phyloP scores from a whole-genome alignment of 179 eudicot genomes.

The Nepenthes alata region DNA sequence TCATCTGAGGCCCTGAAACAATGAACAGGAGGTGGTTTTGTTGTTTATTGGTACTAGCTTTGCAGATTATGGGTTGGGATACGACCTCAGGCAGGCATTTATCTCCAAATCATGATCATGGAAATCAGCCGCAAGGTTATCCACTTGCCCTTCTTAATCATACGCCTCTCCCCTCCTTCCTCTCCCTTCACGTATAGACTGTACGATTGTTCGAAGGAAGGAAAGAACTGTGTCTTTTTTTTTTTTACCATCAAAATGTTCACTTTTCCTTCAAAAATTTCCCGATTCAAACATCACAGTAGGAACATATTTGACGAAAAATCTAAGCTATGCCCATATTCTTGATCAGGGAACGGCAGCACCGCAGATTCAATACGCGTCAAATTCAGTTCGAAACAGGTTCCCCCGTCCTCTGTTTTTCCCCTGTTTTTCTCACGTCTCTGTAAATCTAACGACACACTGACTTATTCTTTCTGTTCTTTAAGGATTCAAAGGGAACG shows the following conservation, averaged over 20 bases:
- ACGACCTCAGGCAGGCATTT: slow-evolving; percentile 41
- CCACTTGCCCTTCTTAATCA: no score
- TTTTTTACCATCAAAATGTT: no score
- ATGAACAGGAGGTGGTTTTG: not conserved
- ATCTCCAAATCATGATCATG: slow-evolving; percentile 16
- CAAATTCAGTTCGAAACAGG: slow-evolving; percentile 21
- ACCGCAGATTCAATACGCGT: slow-evolving; percentile 14
- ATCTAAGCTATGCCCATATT: not conserved
- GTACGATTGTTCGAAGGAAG: no score
- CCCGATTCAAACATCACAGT: not conserved
- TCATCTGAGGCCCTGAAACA: not conserved
- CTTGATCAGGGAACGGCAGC: slow-evolving; percentile 17
- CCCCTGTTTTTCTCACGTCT: no score
- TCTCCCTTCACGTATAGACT: no score
- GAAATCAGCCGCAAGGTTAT: not conserved
- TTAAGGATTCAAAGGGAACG: slow-evolving; percentile 2
- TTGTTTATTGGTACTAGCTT: not conserved
- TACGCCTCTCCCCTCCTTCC: no score
- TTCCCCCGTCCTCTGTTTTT: slow-evolving; percentile 4
- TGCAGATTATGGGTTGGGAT: slow-evolving; percentile 43
- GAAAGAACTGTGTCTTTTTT: no score
- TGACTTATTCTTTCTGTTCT: not conserved
- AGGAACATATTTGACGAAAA: not conserved
- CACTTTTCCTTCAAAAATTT: not conserved
- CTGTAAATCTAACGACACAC: not conserved